These are phyloP conservation scores for Gnaphalium uliginosum DNA, from an alignment of 129 eudicot genomes.

Conservation along the genomic window DNA sequence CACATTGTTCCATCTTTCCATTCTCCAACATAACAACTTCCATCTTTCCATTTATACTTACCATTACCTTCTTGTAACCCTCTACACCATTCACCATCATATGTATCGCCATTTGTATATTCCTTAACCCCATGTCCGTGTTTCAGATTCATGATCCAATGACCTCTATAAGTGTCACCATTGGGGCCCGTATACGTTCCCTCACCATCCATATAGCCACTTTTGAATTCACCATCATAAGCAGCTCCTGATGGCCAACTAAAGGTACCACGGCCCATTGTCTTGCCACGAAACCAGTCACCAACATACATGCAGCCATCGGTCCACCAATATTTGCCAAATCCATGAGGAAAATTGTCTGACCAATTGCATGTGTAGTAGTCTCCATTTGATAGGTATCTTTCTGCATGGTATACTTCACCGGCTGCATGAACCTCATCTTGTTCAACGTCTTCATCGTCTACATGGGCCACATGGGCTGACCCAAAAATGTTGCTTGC, in stretches of 20 bases:
- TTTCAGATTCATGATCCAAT: slow-evolving; percentile 79
- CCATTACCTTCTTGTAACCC: slow-evolving; percentile 88
- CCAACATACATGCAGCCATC: slow-evolving; percentile 97
- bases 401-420: slow-evolving; percentile 65
- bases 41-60: slow-evolving; percentile 71
- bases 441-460: slow-evolving; percentile 40
- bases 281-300: slow-evolving; percentile 82
- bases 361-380: slow-evolving; percentile 77
- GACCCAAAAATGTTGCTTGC: slow-evolving; percentile 83
- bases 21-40: slow-evolving; percentile 65
- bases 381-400: slow-evolving; percentile 78
- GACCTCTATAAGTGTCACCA: slow-evolving; percentile 70
- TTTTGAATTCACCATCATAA: slow-evolving; percentile 86
- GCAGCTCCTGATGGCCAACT: slow-evolving; percentile 93
- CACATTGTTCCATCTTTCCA: slow-evolving; percentile 72
- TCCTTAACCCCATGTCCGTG: slow-evolving; percentile 71
- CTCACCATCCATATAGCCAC: slow-evolving; percentile 89
- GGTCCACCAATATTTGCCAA: slow-evolving; percentile 91
- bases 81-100: slow-evolving; percentile 88
- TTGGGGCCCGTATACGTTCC: slow-evolving; percentile 73
- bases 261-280: slow-evolving; percentile 78
- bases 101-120: slow-evolving; percentile 67
- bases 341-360: slow-evolving; percentile 83
- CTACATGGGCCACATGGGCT: slow-evolving; percentile 46
- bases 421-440: slow-evolving; percentile 47